Evolutionary conservation across 2,329 filamentous ascomycete species (phyloP), one percentile per base, ranked within the genome.

Genomic region (Sordariomycetes sp.): DNA sequence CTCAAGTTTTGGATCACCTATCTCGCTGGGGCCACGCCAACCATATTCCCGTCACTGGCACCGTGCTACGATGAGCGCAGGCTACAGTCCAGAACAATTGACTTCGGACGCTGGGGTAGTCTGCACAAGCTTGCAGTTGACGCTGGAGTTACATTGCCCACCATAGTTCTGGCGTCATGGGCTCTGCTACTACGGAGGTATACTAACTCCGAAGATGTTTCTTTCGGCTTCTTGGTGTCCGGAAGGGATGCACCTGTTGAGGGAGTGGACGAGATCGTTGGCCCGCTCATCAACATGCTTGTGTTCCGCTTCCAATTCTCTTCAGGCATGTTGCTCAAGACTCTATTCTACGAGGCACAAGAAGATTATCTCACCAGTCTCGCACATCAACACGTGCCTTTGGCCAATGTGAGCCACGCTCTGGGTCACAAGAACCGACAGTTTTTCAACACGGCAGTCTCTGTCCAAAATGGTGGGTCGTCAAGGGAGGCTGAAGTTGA

Each of bases 221-320:
- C 63, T 20, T 75, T 75, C 39, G 72, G 71, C 2, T 68, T 72
- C 36, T 59, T 73, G 0, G 49, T 69, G 4, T 69, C 68, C 0
- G 72, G 72, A 2, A 58, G 72, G 11, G 70, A 75, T 39, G 57
- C 65, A 4, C 61, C 67, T 1, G 53, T 76, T 1, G 50, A 57
- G 3, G 59, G 61, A 1, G 64, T 74, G 9, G 56, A 65, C 3
- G 54, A 64, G 3, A 61, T 68, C 2, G 59, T 69, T 9, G 72
- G 72, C 0, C 57, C 62, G 8, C 68, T 73, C 31, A 67, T 75
- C 38, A 72, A 71, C 35, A 72, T 74, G 61, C 57, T 75, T 3
- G 63, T 70, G 30, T 71, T 63, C 38, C 60, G 64, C 6, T 53
- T 72, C 4, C 46, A 54, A 36, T 42, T 67, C 52, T 33, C 15